Evolutionary conservation across 108 stramenopile genomes (phyloP).

Genomic region (Skeletonema marinoi): DNA sequence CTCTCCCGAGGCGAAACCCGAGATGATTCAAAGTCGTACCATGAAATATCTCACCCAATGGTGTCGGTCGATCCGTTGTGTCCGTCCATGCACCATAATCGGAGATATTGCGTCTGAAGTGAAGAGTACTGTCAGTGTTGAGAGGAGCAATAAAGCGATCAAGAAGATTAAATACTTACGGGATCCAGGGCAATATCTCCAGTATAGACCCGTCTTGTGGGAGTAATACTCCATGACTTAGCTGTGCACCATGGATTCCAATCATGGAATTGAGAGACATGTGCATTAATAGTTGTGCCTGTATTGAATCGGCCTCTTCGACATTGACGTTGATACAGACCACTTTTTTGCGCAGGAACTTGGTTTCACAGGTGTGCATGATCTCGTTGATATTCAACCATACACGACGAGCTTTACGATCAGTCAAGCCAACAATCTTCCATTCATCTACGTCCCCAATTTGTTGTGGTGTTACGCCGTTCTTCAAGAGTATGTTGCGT

Average conservation of each 20-base stretch:
- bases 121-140: not conserved
- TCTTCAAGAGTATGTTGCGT: constrained; percentile 12
- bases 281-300: constrained; percentile 23
- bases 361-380: constrained; percentile 22
- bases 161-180: no score
- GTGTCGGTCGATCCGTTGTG: constrained; percentile 28
- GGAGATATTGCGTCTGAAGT: constrained; percentile 4
- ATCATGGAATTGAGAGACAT: constrained; percentile 24
- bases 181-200: constrained; percentile 37
- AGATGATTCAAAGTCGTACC: constrained; percentile 43
- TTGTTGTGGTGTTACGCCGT: not conserved
- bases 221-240: constrained; percentile 35
- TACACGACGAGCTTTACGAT: constrained; percentile 23
- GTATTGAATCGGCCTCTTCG: constrained; percentile 2
- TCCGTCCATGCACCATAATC: constrained; percentile 16
- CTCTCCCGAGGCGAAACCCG: constrained; percentile 9
- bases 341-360: constrained; percentile 18
- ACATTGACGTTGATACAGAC: constrained; percentile 33
- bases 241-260: constrained; percentile 43
- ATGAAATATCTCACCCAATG: constrained; percentile 40
- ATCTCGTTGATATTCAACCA: constrained; percentile 47
- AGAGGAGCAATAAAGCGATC: no score
- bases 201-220: constrained; percentile 24
- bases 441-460: constrained; percentile 15
- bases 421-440: constrained; percentile 33